A percentile compares a stretch with the other conserved stretches of the same genome.
phyloP scores from a whole-genome alignment of 495 filamentous ascomycete species.

The Oidiodendron maius region DNA sequence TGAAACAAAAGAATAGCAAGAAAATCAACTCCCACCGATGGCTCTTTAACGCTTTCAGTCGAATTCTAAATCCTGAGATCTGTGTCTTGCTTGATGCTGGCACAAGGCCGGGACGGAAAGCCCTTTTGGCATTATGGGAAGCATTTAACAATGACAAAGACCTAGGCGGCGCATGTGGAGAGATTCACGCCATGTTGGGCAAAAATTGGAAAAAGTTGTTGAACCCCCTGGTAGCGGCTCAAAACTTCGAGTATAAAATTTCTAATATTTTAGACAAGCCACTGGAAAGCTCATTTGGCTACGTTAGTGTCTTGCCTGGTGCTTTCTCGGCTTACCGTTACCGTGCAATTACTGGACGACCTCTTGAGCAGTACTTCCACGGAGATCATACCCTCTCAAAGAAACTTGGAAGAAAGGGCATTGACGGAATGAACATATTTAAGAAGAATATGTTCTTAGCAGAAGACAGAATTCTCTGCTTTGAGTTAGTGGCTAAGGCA shows the following conservation, averaged over 20 bases:
- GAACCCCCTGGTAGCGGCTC: slow-evolving; percentile 86
- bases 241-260: slow-evolving; percentile 99
- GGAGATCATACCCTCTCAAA: slow-evolving; percentile 94
- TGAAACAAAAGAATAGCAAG: slow-evolving; percentile 97
- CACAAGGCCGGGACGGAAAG: slow-evolving; percentile 86
- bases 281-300: slow-evolving; percentile 89
- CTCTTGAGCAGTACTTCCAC: slow-evolving; percentile 95
- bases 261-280: slow-evolving; percentile 96
- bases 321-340: slow-evolving; percentile 96
- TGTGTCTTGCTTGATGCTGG: slow-evolving; percentile 92
- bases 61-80: slow-evolving; percentile 89
- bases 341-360: slow-evolving; percentile 92
- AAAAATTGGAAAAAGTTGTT: slow-evolving; percentile 81
- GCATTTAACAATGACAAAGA: slow-evolving; percentile 98
- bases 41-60: slow-evolving; percentile 94
- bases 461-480: slow-evolving; percentile 94
- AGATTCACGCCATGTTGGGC: slow-evolving; percentile 93
- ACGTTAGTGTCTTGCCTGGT: slow-evolving; percentile 91
- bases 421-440: slow-evolving; percentile 99
- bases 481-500: slow-evolving; percentile 92
- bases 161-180: slow-evolving; percentile 91
- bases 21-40: slow-evolving; percentile 98
- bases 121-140: slow-evolving; percentile 86
- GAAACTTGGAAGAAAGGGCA: slow-evolving; percentile 90
- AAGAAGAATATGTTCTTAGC: slow-evolving; percentile 99